Conservation (phyloP, 495 filamentous ascomycete genomes). For the Hypomontagnella submonticulosa region DNA sequence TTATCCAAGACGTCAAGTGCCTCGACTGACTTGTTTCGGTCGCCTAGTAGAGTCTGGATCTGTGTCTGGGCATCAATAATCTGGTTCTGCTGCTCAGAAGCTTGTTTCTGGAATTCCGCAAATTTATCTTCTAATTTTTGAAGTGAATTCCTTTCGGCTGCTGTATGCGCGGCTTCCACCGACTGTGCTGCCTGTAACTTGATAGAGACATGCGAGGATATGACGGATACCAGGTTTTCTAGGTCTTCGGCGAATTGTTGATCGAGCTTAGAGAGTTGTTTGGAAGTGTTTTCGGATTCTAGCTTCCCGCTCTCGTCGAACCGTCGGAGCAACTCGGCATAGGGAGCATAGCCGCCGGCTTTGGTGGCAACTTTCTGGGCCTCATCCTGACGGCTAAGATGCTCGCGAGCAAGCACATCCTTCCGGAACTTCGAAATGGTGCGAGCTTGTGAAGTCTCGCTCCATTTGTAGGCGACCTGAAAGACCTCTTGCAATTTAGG, state of each 20-base stretch:
- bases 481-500: conserved; percentile 42
- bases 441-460: conserved; percentile 25
- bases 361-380: conserved; percentile 27
- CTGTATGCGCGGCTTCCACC: no score
- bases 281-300: conserved; percentile 24
- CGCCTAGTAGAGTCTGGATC: conserved; percentile 30
- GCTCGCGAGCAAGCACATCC: conserved; percentile 26
- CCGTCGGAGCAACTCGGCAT: conserved; percentile 30
- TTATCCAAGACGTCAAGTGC: conserved; percentile 20
- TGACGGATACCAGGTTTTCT: conserved; percentile 27
- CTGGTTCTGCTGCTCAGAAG: conserved; percentile 19
- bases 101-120: conserved; percentile 27
- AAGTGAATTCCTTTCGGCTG: conserved; percentile 19
- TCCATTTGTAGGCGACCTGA: conserved; percentile 33
- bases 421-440: conserved; percentile 26
- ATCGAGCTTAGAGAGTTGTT: conserved; percentile 12
- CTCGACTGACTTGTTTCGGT: conserved; percentile 11
- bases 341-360: conserved; percentile 39
- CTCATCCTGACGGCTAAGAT: conserved; percentile 23
- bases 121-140: conserved; percentile 34
- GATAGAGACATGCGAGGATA: conserved; percentile 16
- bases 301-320: conserved; percentile 24
- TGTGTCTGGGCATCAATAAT: conserved; percentile 21
- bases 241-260: conserved; percentile 26
- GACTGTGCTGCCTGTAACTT: conserved; percentile 15